A percentile compares a stretch with the other conserved stretches of the same genome.
Conservation (phyloP, 106 monocot species). For the Dactylorhiza incarnata region DNA sequence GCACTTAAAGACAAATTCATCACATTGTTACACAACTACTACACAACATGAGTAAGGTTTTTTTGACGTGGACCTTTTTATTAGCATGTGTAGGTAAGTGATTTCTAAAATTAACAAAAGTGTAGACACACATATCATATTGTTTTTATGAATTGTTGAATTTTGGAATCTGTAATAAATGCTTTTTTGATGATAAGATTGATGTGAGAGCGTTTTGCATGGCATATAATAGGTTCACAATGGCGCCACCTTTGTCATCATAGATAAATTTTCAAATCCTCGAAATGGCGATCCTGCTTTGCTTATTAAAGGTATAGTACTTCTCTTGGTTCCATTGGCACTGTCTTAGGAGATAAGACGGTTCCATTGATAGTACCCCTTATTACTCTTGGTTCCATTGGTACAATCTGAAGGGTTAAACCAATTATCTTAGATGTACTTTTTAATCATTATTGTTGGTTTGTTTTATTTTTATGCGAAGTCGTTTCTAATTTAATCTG, state of each 20-base stretch:
- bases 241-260: conserved; percentile 66
- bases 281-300: conserved; percentile 40
- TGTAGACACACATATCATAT: neutral
- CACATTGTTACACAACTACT: neutral
- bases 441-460: neutral
- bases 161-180: neutral
- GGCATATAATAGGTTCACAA: conserved; percentile 44
- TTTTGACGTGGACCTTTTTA: neutral
- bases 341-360: neutral
- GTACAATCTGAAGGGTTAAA: neutral
- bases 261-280: conserved; percentile 48
- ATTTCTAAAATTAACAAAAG: neutral
- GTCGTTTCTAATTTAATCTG: neutral
- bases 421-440: neutral
- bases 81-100: neutral
- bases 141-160: neutral
- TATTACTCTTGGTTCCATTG: neutral
- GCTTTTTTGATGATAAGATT: neutral
- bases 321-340: neutral
- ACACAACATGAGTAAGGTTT: neutral
- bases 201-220: neutral
- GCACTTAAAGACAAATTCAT: neutral
- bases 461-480: neutral
- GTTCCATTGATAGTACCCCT: too few relatives aligned
- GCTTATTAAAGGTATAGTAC: conserved; percentile 59